Evolutionary conservation across 495 filamentous ascomycete species (phyloP).

Genomic region (Penicillium goetzii): DNA sequence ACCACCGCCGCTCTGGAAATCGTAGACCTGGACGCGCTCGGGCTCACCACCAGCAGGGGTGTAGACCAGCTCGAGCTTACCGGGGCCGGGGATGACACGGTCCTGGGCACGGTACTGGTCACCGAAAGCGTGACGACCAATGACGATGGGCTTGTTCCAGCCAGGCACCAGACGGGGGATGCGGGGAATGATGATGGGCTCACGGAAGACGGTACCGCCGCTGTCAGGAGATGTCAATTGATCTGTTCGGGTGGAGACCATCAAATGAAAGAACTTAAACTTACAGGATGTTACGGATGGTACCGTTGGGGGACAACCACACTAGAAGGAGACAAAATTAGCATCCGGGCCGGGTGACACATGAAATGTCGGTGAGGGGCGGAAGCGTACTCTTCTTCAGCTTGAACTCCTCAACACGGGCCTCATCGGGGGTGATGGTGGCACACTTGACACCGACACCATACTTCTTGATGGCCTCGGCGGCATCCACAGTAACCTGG

Average conservation of each 20-base stretch:
- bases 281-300: slow-evolving; percentile 88
- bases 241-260: neutral
- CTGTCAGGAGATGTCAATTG: slow-evolving; percentile 32
- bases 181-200: slow-evolving; percentile 92
- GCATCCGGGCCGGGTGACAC: slow-evolving; percentile 4
- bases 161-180: slow-evolving; percentile 92
- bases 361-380: neutral
- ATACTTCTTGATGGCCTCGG: slow-evolving; percentile 98
- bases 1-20: slow-evolving; percentile 81
- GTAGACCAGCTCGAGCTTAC: slow-evolving; percentile 91
- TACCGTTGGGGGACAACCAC: slow-evolving; percentile 98
- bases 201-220: slow-evolving; percentile 96
- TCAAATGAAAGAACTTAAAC: too few relatives aligned
- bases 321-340: slow-evolving; percentile 54
- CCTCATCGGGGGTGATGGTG: slow-evolving; percentile 98
- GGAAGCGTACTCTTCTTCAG: slow-evolving; percentile 83
- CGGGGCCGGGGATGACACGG: slow-evolving; percentile 74
- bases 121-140: slow-evolving; percentile 96
- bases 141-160: slow-evolving; percentile 98
- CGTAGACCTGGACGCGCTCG: slow-evolving; percentile 83
- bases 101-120: slow-evolving; percentile 98
- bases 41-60: slow-evolving; percentile 83
- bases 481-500: slow-evolving; percentile 90
- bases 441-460: slow-evolving; percentile 98
- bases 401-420: slow-evolving; percentile 94